Conservation (phyloP, 129 eudicot species). For the Lactuca saligna region DNA sequence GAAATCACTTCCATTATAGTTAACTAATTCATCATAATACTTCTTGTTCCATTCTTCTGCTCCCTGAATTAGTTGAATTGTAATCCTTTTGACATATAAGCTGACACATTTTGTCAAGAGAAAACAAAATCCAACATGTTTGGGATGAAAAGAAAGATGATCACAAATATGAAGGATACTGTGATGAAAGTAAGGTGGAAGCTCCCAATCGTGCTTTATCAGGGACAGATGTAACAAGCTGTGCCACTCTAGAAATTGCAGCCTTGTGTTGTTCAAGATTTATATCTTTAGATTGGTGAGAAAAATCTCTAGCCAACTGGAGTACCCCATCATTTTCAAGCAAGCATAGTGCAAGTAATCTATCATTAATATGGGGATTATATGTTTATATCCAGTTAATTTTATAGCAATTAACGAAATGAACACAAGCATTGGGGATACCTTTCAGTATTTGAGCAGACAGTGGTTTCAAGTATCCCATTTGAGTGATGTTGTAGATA, state of each 20-base stretch:
- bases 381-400: conserved; percentile 1
- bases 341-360: conserved; percentile 76
- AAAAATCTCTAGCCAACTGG: conserved; percentile 55
- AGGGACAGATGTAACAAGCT: conserved; percentile 83
- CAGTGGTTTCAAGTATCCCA: conserved; percentile 36
- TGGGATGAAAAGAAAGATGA: conserved; percentile 10
- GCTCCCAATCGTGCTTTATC: conserved; percentile 78
- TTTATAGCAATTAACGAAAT: not conserved
- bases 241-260: conserved; percentile 54
- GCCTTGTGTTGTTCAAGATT: conserved; percentile 41
- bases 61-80: conserved; percentile 64
- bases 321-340: conserved; percentile 72
- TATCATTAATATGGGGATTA: conserved; percentile 23
- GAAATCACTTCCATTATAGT: conserved; percentile 24
- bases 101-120: conserved; percentile 52
- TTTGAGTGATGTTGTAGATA: conserved; percentile 51
- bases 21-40: conserved; percentile 21
- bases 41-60: conserved; percentile 59
- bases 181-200: conserved; percentile 69
- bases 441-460: conserved; percentile 85
- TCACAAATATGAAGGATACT: conserved; percentile 62
- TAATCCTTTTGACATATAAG: conserved; percentile 62
- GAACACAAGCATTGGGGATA: conserved; percentile 20
- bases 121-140: conserved; percentile 30
- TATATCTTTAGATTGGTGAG: conserved; percentile 36